Base-by-base conservation (phyloP, 305 asterid genomes). In the Euphrasia arctica region DNA sequence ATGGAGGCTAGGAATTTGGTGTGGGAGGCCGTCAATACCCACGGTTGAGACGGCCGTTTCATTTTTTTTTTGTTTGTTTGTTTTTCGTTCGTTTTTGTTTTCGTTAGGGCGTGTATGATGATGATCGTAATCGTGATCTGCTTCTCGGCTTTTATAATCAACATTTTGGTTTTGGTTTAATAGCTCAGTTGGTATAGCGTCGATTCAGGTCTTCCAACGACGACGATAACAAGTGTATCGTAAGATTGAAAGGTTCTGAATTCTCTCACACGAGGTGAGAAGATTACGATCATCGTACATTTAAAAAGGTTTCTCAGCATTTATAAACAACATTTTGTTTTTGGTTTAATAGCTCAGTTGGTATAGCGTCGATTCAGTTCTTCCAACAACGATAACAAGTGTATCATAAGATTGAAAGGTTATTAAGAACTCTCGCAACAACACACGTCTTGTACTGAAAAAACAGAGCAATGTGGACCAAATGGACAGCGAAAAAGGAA, bases 21-120 rank as follows among this genome's bases (percentile, higher is more conserved):
- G 8, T 84, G 91, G 91, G 88, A 84, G 60, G 91, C 91, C 61
- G 81, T 84, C 12, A 84, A 84, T 68, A 81, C 85, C 14, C 88
- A 84, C 64, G 91, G 88, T 42, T 81, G 80, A 83, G 54, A 18
- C 22, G 22, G 22, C 22, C 22, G 22, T 18, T 18, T 18, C 22
- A 18, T 18, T 18, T 18, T 18, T 18, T 18, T 18, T 18, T 18
- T 11, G 12, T 12, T 6, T 9, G 54, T 49, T 49, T 2, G 25
- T 49, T 13, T 45, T 1, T 45, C 3, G 12, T 6, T 12, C 51
- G 51, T 11, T 0, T 12, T 18, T 18, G 22, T 18, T 18, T 45
- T 45, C n/a, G 14, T 45, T 11, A 0, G 4, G 51, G 5, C n/a
- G 51, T 45, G 2, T 31, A 31, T 3, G 3, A 2, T 45, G 15